These are phyloP conservation scores for Chlorella sp. DNA, from an alignment of 139 green algal genomes.

Conservation along the genomic window DNA sequence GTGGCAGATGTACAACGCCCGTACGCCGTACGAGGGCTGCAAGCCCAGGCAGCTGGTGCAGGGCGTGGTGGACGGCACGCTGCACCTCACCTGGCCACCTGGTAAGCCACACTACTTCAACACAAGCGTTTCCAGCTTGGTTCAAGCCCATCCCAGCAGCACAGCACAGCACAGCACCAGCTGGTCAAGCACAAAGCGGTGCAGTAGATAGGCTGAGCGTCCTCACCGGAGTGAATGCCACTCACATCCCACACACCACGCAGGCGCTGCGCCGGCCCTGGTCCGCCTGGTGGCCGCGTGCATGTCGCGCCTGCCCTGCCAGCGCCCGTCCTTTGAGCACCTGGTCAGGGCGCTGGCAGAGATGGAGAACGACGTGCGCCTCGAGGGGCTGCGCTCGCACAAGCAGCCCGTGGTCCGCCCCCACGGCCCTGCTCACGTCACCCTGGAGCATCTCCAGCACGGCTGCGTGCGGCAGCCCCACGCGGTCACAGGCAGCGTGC, in stretches of 20 bases:
- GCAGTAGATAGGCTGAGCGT: too few relatives aligned
- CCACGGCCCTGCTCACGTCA: too few relatives aligned
- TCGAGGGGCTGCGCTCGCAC: not conserved
- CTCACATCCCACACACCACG: not conserved
- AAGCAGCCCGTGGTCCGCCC: not conserved
- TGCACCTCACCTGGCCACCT: not conserved
- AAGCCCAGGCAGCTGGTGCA: slow-evolving; percentile 13
- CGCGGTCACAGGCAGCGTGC: too few relatives aligned
- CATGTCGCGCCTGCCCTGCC: not conserved
- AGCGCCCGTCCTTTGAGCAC: not conserved
- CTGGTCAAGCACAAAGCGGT: too few relatives aligned
- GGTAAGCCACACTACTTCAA: not conserved
- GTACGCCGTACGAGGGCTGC: slow-evolving; percentile 12
- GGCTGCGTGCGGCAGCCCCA: too few relatives aligned
- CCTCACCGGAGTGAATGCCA: not conserved
- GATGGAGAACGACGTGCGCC: slow-evolving; percentile 1
- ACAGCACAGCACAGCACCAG: not conserved
- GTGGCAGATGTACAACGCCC: slow-evolving; percentile 20
- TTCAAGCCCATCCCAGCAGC: not conserved
- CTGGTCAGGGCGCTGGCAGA: not conserved
- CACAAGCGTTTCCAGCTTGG: not conserved
- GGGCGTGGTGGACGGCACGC: not conserved
- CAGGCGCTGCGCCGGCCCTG: not conserved
- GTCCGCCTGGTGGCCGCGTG: not conserved
- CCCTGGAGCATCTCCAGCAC: too few relatives aligned